Conservation (phyloP, 306 rosid genomes). For the Oemleria cerasiformis region DNA sequence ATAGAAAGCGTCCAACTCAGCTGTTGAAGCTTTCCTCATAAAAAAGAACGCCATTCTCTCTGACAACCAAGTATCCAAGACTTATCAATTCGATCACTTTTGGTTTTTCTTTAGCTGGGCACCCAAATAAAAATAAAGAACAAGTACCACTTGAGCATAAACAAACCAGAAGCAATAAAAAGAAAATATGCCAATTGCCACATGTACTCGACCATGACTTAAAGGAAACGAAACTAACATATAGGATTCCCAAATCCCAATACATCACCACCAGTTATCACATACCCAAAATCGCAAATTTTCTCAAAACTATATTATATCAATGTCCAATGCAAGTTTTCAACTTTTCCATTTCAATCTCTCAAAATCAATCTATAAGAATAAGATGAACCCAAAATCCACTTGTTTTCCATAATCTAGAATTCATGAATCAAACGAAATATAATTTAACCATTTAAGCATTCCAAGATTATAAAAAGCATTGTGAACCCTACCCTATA, state of each 20-base stretch:
- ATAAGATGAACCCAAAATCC: background rate
- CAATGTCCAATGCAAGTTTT: background rate
- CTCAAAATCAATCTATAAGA: background rate
- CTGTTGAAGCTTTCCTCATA: slow-evolving; percentile 34
- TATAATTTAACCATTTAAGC: background rate
- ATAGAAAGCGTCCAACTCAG: slow-evolving; percentile 47
- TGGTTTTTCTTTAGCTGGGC: background rate
- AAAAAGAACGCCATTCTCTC: slow-evolving; percentile 26
- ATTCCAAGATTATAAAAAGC: background rate
- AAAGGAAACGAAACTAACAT: background rate
- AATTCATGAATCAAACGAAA: background rate
- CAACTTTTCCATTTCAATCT: background rate
- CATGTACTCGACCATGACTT: background rate
- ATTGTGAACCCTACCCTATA: background rate
- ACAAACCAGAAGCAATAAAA: slow-evolving; percentile 20
- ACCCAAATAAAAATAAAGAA: slow-evolving; percentile 1
- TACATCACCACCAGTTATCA: background rate
- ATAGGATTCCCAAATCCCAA: slow-evolving; percentile 5
- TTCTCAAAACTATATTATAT: background rate
- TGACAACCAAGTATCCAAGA: slow-evolving; percentile 25
- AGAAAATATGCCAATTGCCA: background rate
- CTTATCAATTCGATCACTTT: slow-evolving; percentile 17
- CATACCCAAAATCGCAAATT: background rate
- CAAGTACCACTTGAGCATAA: slow-evolving; percentile 19
- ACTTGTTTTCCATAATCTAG: background rate